phyloP scores from a whole-genome alignment of 2,329 filamentous ascomycete genomes.

The Fusarium sp. region DNA sequence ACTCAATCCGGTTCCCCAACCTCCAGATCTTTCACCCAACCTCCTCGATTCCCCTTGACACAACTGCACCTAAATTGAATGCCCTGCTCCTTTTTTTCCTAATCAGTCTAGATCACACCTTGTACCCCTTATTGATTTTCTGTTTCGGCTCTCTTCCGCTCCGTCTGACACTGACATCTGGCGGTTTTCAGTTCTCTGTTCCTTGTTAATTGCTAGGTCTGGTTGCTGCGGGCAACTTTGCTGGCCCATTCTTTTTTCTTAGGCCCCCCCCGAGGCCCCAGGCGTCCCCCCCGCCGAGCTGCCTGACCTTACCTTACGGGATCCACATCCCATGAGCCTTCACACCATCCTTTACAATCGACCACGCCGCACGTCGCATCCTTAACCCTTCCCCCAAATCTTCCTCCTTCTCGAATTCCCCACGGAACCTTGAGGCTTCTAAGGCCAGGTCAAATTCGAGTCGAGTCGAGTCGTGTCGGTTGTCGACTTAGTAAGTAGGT shows the following conservation, averaged over 20 bases:
- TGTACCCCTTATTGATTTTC: neutral
- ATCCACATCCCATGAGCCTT: constrained; percentile 30
- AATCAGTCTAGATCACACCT: constrained; percentile 7
- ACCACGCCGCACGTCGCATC: constrained; percentile 33
- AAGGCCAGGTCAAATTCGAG: constrained; percentile 26
- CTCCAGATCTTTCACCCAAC: constrained; percentile 22
- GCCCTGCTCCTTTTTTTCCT: neutral
- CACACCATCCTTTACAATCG: constrained; percentile 29
- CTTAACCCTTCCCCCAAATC: constrained; percentile 35
- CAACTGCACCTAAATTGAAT: constrained; percentile 28
- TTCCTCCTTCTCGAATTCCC: constrained; percentile 30
- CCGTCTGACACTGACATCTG: constrained; percentile 22
- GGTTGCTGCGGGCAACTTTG: constrained; percentile 43
- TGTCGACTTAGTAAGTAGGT: constrained; percentile 23
- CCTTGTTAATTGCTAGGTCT: constrained; percentile 21
- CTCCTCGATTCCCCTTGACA: constrained; percentile 22
- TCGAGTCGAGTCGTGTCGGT: constrained; percentile 8
- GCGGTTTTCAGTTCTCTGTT: neutral
- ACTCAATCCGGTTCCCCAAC: constrained; percentile 26
- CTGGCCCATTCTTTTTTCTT: constrained; percentile 36
- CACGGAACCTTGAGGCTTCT: constrained; percentile 24
- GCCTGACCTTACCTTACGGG: constrained; percentile 14
- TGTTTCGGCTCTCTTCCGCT: constrained; percentile 25
- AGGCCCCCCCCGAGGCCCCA: constrained; percentile 9
- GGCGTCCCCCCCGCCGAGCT: constrained; percentile 1